Base-by-base conservation (phyloP, 179 eudicot genomes). In the Silene noctiflora region DNA sequence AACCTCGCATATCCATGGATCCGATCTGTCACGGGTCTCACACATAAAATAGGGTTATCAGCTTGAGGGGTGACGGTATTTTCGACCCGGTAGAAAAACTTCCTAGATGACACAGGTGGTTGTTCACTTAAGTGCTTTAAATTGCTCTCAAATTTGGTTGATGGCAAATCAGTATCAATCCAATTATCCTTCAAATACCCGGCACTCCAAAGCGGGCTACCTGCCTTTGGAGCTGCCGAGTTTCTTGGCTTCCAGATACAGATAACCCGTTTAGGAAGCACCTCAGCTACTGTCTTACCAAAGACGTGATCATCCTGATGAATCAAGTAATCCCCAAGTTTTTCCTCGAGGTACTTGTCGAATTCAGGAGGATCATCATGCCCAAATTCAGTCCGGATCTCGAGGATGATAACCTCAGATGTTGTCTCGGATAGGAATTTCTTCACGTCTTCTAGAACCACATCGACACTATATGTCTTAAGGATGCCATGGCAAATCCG, bases 41-140 rank as follows among this genome's bases (percentile, higher is more conserved):
- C 94, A 44, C 91, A 90, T 82, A 94, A 13, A 4, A 94, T 66
- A 6, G 90, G 97, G 72, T 92, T 92, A 82, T 94, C 96, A 0
- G 95, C 86, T 67, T 90, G 94, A 13, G 98, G 98, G n/a, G 98
- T 94, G 1, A 91, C 90, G 2, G 97, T 94, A 62, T 94, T 94
- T 83, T 90, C 98, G 27, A 92, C 97, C 82, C 97, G 79, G 83
- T 94, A 94, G 56, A 92, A 94, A 82, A 5, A 86, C 71, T 86
- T 94, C 79, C 97, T 56, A 3, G 87, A 65, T 21, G 81, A 69
- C 27, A 77, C 87, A 0, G 91, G 85, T 10, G 77, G 90, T 79
- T 92, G 98, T 76, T 91, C 86, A 9, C 86, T 79, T 85, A 94
- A 78, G 75, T 82, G 85, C 84, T 86, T 89, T 75, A 94, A 33